Base-by-base conservation (phyloP, 2,329 filamentous ascomycete species). In the Fusarium redolens region DNA sequence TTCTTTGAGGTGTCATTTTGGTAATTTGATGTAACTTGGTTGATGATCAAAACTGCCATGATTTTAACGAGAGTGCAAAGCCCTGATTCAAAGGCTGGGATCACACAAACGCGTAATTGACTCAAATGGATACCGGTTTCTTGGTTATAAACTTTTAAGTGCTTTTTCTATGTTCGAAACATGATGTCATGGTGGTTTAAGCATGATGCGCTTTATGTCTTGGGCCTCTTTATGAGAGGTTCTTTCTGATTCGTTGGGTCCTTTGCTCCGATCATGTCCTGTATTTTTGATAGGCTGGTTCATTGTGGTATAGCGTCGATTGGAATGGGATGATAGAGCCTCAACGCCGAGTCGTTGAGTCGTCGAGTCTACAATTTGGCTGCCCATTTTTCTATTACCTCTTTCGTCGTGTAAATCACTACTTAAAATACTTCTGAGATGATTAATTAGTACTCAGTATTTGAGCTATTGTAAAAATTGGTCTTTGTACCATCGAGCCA, bases 141-240 rank as follows among this genome's bases (percentile, higher is more conserved):
- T 56, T 43, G 18, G 2, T 43, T 10, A 25, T 0, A 12, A 13
- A 9, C 4, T 17, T 4, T 22, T 5, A n/a, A 7, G 25, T 22
- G 17, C 15, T 12, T n/a, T 35, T 52, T 51, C 11, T 1, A 3
- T 28, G 10, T 7, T 30, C 9, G 5, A 25, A 37, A 5, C 13
- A 60, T 66, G 61, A 59, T 51, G 64, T 67, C 61, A 66, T 67
- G 20, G 45, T 67, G 40, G 52, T 52, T 52, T 1, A 59, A 66
- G 7, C 30, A 48, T 66, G 61, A 66, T 66, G 64, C 13, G 2
- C 11, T 47, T 31, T 4, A 28, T 10, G 6, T 11, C 8, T 22
- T 25, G 25, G 40, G 13, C 3, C 40, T 1, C 10, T 6, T 28
- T 35, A n/a, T n/a, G 9, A 7, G 28, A 18, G 12, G 4, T 9